Evolutionary conservation across 768 basidiomycete species (phyloP).

Genomic region (Leucocoprinus sp.): DNA sequence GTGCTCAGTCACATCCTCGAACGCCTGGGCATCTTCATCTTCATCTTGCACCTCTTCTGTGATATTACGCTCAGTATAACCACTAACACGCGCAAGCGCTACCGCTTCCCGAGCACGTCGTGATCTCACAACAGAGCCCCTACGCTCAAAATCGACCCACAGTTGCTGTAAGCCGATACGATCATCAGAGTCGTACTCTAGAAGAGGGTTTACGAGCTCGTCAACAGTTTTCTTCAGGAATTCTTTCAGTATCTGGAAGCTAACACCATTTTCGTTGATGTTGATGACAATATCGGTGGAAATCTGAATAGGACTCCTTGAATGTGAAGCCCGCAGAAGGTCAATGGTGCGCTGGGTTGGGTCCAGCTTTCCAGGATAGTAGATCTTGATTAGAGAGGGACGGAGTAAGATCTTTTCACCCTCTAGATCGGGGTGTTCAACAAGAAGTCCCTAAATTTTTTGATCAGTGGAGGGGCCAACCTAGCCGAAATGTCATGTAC

Average conservation of each 20-base stretch:
- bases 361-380: slow-evolving; percentile 28
- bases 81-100: slow-evolving; percentile 36
- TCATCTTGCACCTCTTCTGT: slow-evolving; percentile 31
- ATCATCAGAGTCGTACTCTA: slow-evolving; percentile 36
- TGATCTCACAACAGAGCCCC: slow-evolving; percentile 34
- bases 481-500: slow-evolving; percentile 18
- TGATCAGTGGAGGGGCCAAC: not conserved
- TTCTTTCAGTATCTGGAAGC: slow-evolving; percentile 27
- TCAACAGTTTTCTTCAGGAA: slow-evolving; percentile 28
- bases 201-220: slow-evolving; percentile 28
- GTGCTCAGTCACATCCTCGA: slow-evolving; percentile 22
- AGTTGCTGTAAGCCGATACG: slow-evolving; percentile 28
- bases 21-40: slow-evolving; percentile 25
- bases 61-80: slow-evolving; percentile 30
- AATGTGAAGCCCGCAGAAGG: slow-evolving; percentile 42
- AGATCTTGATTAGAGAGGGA: slow-evolving; percentile 40
- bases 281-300: slow-evolving; percentile 56
- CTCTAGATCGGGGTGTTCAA: slow-evolving; percentile 23
- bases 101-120: slow-evolving; percentile 29
- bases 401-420: slow-evolving; percentile 25
- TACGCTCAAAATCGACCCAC: slow-evolving; percentile 30
- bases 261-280: slow-evolving; percentile 57
- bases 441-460: slow-evolving; percentile 29
- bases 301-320: slow-evolving; percentile 37
- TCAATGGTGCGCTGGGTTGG: slow-evolving; percentile 42